Percentiles rank a stretch among this genome's conserved stretches.
Evolutionary conservation across 2,329 filamentous ascomycete genomes (phyloP).

Genomic region (Epichloe coenophiala): DNA sequence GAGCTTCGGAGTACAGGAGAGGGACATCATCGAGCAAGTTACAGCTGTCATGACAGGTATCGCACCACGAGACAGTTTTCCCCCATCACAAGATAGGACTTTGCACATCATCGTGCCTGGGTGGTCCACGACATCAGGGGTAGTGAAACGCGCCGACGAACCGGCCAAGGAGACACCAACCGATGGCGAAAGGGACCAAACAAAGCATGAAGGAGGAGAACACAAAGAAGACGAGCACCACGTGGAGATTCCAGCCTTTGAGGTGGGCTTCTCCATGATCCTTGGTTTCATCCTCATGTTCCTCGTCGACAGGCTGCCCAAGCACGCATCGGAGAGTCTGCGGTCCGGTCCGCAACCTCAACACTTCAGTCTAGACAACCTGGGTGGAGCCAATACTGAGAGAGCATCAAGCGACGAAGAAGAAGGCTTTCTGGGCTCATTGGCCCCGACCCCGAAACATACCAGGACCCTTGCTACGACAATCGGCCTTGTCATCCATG

Average conservation of each 20-base stretch:
- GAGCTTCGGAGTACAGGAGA: conserved; percentile 13
- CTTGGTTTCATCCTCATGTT: conserved; percentile 95
- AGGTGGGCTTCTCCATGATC: conserved; percentile 77
- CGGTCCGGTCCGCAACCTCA: conserved; percentile 55
- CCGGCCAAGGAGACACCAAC: background rate
- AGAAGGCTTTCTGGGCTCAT: conserved; percentile 44
- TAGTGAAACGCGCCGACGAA: background rate
- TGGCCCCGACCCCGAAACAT: conserved; percentile 42
- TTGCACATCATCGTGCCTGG: background rate
- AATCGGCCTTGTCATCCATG: conserved; percentile 88
- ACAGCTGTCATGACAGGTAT: conserved; percentile 8
- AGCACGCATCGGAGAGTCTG: conserved; percentile 53
- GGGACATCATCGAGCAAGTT: conserved; percentile 12
- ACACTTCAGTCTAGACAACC: conserved; percentile 78
- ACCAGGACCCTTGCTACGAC: conserved; percentile 67
- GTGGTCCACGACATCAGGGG: background rate
- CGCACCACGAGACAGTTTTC: background rate
- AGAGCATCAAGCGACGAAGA: conserved; percentile 38
- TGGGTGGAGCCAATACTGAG: conserved; percentile 34
- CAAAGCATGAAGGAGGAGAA: conserved; percentile 14
- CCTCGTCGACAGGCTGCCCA: conserved; percentile 74
- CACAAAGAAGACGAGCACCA: conserved; percentile 17
- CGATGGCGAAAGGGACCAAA: conserved; percentile 3
- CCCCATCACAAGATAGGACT: background rate
- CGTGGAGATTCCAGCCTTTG: conserved; percentile 47